phyloP scores from a whole-genome alignment of 768 basidiomycete species.

The Pulveroboletus ravenelii region DNA sequence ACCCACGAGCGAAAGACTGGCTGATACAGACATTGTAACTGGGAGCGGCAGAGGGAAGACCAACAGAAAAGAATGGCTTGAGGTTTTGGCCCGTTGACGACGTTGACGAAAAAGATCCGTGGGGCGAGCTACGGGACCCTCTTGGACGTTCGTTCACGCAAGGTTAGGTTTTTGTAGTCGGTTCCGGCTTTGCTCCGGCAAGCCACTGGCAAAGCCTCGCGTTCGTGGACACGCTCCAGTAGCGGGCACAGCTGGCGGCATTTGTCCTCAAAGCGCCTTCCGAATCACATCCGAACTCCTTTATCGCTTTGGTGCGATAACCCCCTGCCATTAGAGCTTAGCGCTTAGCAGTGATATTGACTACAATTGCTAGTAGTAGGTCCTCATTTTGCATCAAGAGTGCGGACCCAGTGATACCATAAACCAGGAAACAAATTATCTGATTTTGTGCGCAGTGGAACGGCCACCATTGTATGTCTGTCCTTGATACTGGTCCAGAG shows the following conservation, averaged over 20 bases:
- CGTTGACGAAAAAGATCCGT: neutral
- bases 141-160: constrained; percentile 2
- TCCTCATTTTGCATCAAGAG: neutral
- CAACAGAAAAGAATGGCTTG: neutral
- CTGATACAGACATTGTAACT: constrained; percentile 7
- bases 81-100: neutral
- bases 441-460: neutral
- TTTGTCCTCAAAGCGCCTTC: constrained; percentile 2
- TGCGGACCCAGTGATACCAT: neutral
- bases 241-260: too few species aligned
- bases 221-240: neutral
- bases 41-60: neutral
- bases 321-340: neutral
- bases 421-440: neutral
- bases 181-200: constrained; percentile 10
- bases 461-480: neutral
- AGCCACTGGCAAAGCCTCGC: neutral
- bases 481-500: neutral
- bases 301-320: neutral
- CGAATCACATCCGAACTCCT: neutral
- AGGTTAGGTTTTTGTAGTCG: constrained; percentile 1
- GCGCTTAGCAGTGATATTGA: neutral
- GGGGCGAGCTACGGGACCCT: neutral
- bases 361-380: too few species aligned
- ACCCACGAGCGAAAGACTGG: constrained; percentile 17